These are phyloP conservation scores for Volvariella surrecta DNA, from an alignment of 1,284 basidiomycete species.

Conservation along the genomic window DNA sequence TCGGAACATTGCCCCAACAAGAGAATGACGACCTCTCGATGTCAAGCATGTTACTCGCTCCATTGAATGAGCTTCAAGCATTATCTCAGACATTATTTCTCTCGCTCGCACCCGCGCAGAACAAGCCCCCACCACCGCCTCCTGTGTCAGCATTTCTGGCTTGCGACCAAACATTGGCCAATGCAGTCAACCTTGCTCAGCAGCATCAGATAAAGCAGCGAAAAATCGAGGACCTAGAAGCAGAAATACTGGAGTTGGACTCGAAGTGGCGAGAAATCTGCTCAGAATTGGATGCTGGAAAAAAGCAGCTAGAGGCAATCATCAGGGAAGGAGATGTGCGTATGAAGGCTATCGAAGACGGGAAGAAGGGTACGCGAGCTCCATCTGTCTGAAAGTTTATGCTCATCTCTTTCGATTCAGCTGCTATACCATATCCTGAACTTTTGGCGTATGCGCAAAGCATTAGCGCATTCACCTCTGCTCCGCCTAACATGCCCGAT, in stretches of 20 bases:
- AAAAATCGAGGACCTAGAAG: constrained; percentile 58
- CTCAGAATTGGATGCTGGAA: constrained; percentile 51
- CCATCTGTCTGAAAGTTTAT: constrained; percentile 1
- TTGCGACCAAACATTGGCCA: constrained; percentile 53
- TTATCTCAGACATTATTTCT: constrained; percentile 66
- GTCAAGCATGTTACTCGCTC: constrained; percentile 50
- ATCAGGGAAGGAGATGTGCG: constrained; percentile 66
- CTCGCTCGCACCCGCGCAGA: constrained; percentile 57
- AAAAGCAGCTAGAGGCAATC: constrained; percentile 55
- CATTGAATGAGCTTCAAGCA: constrained; percentile 51
- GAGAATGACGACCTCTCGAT: constrained; percentile 29
- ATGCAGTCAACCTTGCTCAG: constrained; percentile 56
- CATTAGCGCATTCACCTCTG: constrained; percentile 74
- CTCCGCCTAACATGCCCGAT: constrained; percentile 77
- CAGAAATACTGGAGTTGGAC: constrained; percentile 61
- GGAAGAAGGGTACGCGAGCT: constrained; percentile 50
- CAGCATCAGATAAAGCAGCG: constrained; percentile 68
- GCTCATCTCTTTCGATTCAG: constrained; percentile 25
- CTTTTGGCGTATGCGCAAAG: constrained; percentile 74
- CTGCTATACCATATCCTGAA: constrained; percentile 71
- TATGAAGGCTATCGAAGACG: constrained; percentile 57
- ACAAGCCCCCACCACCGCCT: constrained; percentile 55
- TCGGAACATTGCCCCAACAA: constrained; percentile 12
- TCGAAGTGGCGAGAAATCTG: constrained; percentile 57
- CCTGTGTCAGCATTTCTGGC: constrained; percentile 48